Evolutionary conservation across 176 grass and related monocot genomes (phyloP), one percentile per base, ranked within the genome.

Genomic region (Ananas comosus): DNA sequence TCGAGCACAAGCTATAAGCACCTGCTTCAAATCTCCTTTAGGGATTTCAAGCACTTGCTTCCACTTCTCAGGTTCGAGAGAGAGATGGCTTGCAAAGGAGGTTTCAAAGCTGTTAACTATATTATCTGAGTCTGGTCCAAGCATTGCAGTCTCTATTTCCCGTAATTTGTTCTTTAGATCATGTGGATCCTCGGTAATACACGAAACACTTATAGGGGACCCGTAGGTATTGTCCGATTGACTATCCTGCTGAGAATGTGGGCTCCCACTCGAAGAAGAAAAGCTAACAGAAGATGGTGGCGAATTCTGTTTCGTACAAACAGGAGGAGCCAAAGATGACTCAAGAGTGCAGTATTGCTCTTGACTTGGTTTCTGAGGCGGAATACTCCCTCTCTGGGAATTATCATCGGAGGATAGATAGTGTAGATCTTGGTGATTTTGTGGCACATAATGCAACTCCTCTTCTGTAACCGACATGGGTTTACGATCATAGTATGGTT

Each of bases 81-180:
- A 68, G 0, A 80, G 85, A 61, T 71, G 51, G 73, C 78, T 67
- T 8, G 65, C 66, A 0, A 80, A 50, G 0, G 78, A 74, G 53
- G 50, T 74, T 65, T 92, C 79, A 1, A 61, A 77, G 42, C 42
- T 63, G n/a, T 69, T 47, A 16, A 77, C 33, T 42, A 42, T 42
- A 42, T 42, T 50, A 69, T 92, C 79, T 1, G 84, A 67, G 49
- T 92, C 83, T 10, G 89, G 82, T 18, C 93, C 93, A 14, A 97
- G 84, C 93, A 97, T 97, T 11, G 73, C 86, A 50, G 79, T 80
- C 80, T 92, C 89, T 59, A 97, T 70, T 56, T 97, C 83, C 79
- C 81, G 79, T 51, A 97, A 69, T 14, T 82, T 92, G 49, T 72
- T 76, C 79, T 90, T 97, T 23, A 97, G 70, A 78, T 92, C 79